Conservation (phyloP, 108 stramenopile genomes). For the Fragilaria crotonensis region DNA sequence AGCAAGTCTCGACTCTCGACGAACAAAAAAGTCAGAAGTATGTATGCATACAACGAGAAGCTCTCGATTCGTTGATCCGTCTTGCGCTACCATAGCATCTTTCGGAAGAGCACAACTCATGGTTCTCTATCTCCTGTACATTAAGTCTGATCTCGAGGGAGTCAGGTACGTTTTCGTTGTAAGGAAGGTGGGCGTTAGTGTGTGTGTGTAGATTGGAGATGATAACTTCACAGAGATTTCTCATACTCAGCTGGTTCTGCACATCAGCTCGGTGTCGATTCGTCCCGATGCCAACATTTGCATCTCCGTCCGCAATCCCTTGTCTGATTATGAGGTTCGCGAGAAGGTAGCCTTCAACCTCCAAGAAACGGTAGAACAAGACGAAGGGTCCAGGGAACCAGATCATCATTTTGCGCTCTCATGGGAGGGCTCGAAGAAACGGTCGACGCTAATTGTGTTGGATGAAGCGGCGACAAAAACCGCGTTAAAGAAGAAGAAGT, state of each 20-base stretch:
- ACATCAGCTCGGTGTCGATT: conserved; percentile 19
- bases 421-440: conserved; percentile 81
- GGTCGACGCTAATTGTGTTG: conserved; percentile 50
- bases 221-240: background rate
- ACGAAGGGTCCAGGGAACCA: conserved; percentile 59
- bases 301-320: conserved; percentile 60
- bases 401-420: conserved; percentile 65
- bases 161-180: conserved; percentile 14
- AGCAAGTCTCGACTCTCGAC: too few relatives aligned
- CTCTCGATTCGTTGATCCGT: too few relatives aligned
- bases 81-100: too few relatives aligned
- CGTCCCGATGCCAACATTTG: conserved; percentile 50
- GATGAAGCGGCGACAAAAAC: conserved; percentile 42
- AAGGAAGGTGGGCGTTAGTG: background rate
- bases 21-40: too few relatives aligned
- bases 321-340: conserved; percentile 57
- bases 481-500: conserved; percentile 72
- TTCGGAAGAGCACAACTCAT: too few relatives aligned
- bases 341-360: conserved; percentile 78
- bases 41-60: too few relatives aligned
- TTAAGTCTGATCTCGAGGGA: conserved; percentile 80
- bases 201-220: background rate
- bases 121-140: conserved; percentile 71
- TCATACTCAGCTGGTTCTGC: conserved; percentile 1
- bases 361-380: conserved; percentile 62